Base-by-base conservation (phyloP, 805 yeast species). In the Kodamaea fukazawae region DNA sequence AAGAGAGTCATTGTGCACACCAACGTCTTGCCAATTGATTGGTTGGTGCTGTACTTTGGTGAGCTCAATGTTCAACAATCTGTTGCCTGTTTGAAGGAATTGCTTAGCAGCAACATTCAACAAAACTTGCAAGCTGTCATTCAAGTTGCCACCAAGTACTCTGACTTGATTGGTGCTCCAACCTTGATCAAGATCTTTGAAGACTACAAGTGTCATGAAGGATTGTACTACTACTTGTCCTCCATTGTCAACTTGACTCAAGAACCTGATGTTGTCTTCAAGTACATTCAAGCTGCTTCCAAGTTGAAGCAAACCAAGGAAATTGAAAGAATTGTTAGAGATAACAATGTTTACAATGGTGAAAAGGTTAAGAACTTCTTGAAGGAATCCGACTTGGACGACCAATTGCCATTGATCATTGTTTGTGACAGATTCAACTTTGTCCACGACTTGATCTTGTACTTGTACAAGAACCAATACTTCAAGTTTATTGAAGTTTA, bases 401-500 rank as follows among this genome's bases (percentile, higher is more conserved):
- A 93, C 60, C 99, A 93, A 70, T 75, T 93, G 47, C 99, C 99
- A 35, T 78, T 93, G 64, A 90, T 95, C 51, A 86, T 95, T 62
- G 96, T 93, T 35, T 90, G 97, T 68, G 98, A 93, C 70, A 81
- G 96, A 59, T 87, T 74, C 69, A 74, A 82, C 62, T 93, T 81
- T 62, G 88, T 90, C 40, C 98, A 93, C 63, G 99, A 93, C 64
- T 78, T 93, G 69, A 82, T 93, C 42, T 76, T 93, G 57, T 93
- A 86, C 70, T 75, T 93, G 61, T 93, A 93, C 81, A 93, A 91
- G 72, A 86, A 90, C 68, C 90, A 91, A 65, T 91, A 82, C 68
- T 86, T 89, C 79, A 89, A 93, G 65, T 93, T 91, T 55, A 93
- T 93, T 65, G 98, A 93, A 70, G 96, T 93, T 35, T 93, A 91